Evolutionary conservation across 1,139 yeast genomes (phyloP).

Genomic region (Debaryomyces sp.): DNA sequence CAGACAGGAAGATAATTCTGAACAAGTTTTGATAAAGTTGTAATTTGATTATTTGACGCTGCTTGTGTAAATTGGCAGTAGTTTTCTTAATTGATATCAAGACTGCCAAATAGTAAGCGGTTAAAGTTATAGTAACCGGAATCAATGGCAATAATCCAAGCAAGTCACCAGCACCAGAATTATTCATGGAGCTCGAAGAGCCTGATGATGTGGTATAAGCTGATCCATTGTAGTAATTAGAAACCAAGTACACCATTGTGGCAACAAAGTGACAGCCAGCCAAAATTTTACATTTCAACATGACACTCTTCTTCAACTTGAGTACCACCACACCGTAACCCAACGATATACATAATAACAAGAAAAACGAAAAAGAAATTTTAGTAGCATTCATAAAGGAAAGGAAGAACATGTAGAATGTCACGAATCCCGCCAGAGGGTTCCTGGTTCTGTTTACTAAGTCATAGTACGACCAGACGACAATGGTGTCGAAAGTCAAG

Average conservation of each 20-base stretch:
- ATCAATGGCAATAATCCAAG: constrained; percentile 49
- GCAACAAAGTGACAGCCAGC: constrained; percentile 74
- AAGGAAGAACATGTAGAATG: constrained; percentile 74
- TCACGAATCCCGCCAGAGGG: constrained; percentile 61
- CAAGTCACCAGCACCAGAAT: constrained; percentile 22
- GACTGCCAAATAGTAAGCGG: constrained; percentile 74
- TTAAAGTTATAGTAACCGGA: constrained; percentile 73
- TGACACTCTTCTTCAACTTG: constrained; percentile 70
- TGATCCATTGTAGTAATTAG: constrained; percentile 58
- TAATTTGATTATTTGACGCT: constrained; percentile 90
- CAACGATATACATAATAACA: constrained; percentile 79
- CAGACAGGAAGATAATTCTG: constrained; percentile 71
- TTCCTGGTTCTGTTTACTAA: constrained; percentile 64
- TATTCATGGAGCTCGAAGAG: constrained; percentile 13
- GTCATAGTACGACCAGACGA: constrained; percentile 92
- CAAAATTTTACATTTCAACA: constrained; percentile 80
- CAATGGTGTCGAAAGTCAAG: constrained; percentile 80
- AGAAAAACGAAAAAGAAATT: constrained; percentile 84
- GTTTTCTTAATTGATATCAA: constrained; percentile 75
- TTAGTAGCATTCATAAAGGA: constrained; percentile 81
- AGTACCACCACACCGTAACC: constrained; percentile 96
- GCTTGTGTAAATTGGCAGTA: constrained; percentile 71
- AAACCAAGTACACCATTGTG: constrained; percentile 66
- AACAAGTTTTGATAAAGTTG: constrained; percentile 81
- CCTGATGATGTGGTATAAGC: constrained; percentile 39